A percentile compares a stretch with the other conserved stretches of the same genome.
Conservation (phyloP, 805 yeast genomes). For the Pichia phayaonensis region DNA sequence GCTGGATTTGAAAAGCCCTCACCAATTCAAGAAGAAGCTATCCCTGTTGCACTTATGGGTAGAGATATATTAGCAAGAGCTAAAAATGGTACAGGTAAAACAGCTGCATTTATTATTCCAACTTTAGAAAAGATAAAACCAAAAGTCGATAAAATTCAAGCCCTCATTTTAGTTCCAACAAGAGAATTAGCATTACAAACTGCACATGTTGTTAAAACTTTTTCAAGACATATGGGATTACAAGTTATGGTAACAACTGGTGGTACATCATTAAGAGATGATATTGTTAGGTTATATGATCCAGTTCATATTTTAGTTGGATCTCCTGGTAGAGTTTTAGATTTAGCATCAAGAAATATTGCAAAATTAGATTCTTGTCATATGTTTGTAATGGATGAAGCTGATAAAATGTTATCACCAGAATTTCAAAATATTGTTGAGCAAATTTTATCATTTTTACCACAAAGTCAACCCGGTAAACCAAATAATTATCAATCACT, state of each 20-base stretch:
- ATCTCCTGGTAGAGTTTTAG: conserved; percentile 96
- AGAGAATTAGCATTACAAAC: conserved; percentile 97
- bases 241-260: conserved; percentile 98
- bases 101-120: conserved; percentile 96
- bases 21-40: conserved; percentile 95
- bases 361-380: conserved; percentile 85
- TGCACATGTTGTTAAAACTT: conserved; percentile 91
- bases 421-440: conserved; percentile 86
- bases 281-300: conserved; percentile 84
- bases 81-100: conserved; percentile 97
- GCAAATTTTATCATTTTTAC: conserved; percentile 77
- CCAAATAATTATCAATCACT: conserved; percentile 65
- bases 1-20: conserved; percentile 98
- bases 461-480: conserved; percentile 32
- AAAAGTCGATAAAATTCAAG: conserved; percentile 76
- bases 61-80: conserved; percentile 96
- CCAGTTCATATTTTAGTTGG: conserved; percentile 94
- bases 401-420: conserved; percentile 89
- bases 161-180: conserved; percentile 90
- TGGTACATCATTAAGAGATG: conserved; percentile 91
- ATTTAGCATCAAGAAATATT: conserved; percentile 78
- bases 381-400: conserved; percentile 95
- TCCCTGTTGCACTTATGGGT: conserved; percentile 92
- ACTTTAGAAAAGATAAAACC: conserved; percentile 85
- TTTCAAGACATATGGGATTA: conserved; percentile 87